Evolutionary conservation across 768 basidiomycete species (phyloP).

Genomic region (Panaeolus papilionaceus): DNA sequence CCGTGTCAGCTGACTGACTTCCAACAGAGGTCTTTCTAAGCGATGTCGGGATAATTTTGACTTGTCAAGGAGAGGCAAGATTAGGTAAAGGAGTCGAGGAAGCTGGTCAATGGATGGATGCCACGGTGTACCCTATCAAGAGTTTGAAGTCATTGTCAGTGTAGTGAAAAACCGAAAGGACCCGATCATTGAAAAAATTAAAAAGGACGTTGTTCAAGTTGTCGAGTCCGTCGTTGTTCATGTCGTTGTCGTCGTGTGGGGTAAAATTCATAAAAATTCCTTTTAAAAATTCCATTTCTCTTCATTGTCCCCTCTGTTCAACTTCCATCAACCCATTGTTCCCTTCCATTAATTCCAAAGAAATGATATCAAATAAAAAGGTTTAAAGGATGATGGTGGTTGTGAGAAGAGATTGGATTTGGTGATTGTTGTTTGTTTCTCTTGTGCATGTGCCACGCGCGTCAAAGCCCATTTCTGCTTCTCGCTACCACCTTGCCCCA

Average conservation of each 20-base stretch:
- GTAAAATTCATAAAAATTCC: background rate
- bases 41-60: background rate
- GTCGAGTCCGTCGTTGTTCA: background rate
- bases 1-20: background rate
- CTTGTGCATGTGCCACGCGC: constrained; percentile 36
- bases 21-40: background rate
- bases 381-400: constrained; percentile 24
- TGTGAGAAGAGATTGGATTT: constrained; percentile 29
- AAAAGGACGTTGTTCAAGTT: no score
- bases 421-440: constrained; percentile 36
- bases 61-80: background rate
- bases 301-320: background rate
- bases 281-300: background rate
- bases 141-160: background rate
- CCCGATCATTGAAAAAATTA: background rate
- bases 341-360: background rate
- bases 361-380: background rate
- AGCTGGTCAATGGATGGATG: background rate
- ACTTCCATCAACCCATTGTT: background rate
- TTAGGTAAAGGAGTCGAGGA: background rate
- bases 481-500: constrained; percentile 22
- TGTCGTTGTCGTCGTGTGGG: background rate
- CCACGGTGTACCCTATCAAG: background rate
- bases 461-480: constrained; percentile 26
- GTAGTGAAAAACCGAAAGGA: background rate